phyloP scores from a whole-genome alignment of 805 yeast species.

The Starmerella floricola region DNA sequence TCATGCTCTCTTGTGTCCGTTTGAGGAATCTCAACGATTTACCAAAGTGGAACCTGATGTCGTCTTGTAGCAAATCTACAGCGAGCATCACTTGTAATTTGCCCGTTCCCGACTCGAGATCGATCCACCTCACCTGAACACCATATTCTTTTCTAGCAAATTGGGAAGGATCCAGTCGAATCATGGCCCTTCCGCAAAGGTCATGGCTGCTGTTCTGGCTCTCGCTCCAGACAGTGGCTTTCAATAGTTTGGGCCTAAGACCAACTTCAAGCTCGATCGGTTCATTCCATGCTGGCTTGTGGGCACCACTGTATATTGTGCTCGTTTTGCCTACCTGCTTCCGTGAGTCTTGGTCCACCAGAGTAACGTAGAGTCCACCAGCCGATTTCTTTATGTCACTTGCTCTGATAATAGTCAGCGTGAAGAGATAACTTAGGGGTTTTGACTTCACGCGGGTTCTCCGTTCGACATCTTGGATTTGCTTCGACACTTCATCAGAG shows the following conservation, averaged over 20 bases:
- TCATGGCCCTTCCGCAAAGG: slow-evolving; percentile 50
- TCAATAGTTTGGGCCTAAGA: slow-evolving; percentile 33
- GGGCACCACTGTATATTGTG: slow-evolving; percentile 41
- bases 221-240: slow-evolving; percentile 57
- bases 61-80: slow-evolving; percentile 67
- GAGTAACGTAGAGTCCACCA: slow-evolving; percentile 45
- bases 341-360: slow-evolving; percentile 44
- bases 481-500: slow-evolving; percentile 40
- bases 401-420: slow-evolving; percentile 51
- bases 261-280: slow-evolving; percentile 50
- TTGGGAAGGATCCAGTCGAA: slow-evolving; percentile 50
- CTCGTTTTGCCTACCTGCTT: slow-evolving; percentile 58
- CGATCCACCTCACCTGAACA: slow-evolving; percentile 47
- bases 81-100: slow-evolving; percentile 52
- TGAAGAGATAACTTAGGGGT: slow-evolving; percentile 34
- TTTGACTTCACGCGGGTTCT: background rate
- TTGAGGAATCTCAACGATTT: slow-evolving; percentile 54
- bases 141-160: slow-evolving; percentile 47
- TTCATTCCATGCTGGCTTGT: slow-evolving; percentile 76
- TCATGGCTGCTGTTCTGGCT: slow-evolving; percentile 42
- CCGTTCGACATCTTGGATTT: slow-evolving; percentile 23
- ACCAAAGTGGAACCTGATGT: slow-evolving; percentile 72
- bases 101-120: slow-evolving; percentile 53
- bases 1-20: slow-evolving; percentile 53
- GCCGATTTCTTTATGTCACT: slow-evolving; percentile 35